Percentiles rank a stretch among this genome's conserved stretches.
phyloP scores from a whole-genome alignment of 1,284 basidiomycete genomes.

The Cutaneotrichosporon spelunceum region DNA sequence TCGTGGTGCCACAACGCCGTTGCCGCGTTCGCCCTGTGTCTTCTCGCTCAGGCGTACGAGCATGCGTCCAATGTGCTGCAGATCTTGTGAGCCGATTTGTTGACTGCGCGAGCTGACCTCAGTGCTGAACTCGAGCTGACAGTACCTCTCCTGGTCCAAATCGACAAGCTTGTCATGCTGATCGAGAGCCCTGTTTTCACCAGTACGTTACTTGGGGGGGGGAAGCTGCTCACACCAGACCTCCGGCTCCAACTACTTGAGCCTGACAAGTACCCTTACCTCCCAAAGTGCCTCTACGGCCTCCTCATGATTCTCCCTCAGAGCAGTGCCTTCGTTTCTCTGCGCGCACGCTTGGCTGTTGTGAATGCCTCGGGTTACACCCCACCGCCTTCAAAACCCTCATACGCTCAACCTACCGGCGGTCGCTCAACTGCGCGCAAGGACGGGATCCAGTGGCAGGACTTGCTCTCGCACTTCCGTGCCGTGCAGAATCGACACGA shows the following conservation, averaged over 20 bases:
- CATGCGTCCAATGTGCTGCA: slow-evolving; percentile 96
- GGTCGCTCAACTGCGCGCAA: slow-evolving; percentile 70
- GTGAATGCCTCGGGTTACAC: slow-evolving; percentile 93
- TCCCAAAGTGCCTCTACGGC: slow-evolving; percentile 97
- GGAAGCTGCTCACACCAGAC: slow-evolving; percentile 56
- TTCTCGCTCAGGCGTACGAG: slow-evolving; percentile 96
- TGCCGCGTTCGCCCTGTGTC: slow-evolving; percentile 90
- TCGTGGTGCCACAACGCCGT: slow-evolving; percentile 99
- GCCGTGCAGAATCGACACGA: slow-evolving; percentile 79
- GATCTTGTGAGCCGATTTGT: slow-evolving; percentile 70
- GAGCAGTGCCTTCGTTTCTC: slow-evolving; percentile 90
- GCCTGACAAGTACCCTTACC: slow-evolving; percentile 90
- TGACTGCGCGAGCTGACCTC: slow-evolving; percentile 8
- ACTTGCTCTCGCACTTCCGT: slow-evolving; percentile 78
- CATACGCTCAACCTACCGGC: slow-evolving; percentile 36
- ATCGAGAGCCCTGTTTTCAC: slow-evolving; percentile 99
- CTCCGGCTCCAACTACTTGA: slow-evolving; percentile 95
- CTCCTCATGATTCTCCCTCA: slow-evolving; percentile 96
- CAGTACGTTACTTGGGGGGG: slow-evolving; percentile 57
- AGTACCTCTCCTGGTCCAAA: slow-evolving; percentile 88
- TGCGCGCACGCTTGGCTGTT: slow-evolving; percentile 88
- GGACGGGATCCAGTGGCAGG: slow-evolving; percentile 91
- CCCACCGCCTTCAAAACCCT: slow-evolving; percentile 52
- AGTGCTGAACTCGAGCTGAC: slow-evolving; percentile 96
- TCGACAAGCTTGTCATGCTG: slow-evolving; percentile 96